phyloP scores from a whole-genome alignment of 352 stramenopile species.

The Elongisporangium senticosum region DNA sequence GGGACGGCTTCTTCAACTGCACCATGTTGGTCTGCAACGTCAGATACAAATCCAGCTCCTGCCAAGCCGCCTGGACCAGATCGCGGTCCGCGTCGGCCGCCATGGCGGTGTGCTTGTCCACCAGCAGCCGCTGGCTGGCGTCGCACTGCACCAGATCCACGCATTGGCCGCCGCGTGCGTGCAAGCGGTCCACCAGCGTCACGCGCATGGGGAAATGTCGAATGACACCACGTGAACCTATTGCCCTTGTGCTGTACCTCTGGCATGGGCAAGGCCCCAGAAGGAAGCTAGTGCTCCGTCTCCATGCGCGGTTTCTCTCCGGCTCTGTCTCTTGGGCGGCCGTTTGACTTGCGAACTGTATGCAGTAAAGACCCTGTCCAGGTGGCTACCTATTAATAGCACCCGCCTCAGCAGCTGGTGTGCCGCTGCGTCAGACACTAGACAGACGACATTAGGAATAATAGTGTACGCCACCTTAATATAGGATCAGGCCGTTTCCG shows the following conservation, averaged over 20 bases:
- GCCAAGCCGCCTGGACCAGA: constrained; percentile 30
- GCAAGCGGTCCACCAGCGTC: background rate
- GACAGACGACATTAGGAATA: too few relatives aligned
- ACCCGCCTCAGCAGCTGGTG: too few relatives aligned
- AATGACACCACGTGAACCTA: background rate
- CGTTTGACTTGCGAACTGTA: background rate
- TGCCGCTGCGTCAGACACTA: too few relatives aligned
- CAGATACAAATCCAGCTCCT: constrained; percentile 65
- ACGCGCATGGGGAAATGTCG: background rate
- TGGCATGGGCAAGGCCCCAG: background rate
- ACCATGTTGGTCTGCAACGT: constrained; percentile 21
- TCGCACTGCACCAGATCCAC: constrained; percentile 52
- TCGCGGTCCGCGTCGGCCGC: constrained; percentile 14
- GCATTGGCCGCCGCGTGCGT: constrained; percentile 21
- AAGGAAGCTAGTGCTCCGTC: background rate
- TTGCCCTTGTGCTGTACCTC: background rate
- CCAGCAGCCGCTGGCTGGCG: constrained; percentile 14
- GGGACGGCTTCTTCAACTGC: background rate
- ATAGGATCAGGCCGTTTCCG: too few relatives aligned
- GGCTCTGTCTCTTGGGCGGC: background rate
- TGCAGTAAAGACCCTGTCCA: background rate
- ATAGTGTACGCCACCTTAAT: too few relatives aligned
- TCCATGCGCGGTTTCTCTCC: background rate
- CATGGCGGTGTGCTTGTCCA: constrained; percentile 64
- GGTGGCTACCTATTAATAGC: too few relatives aligned